Conservation (phyloP, 306 rosid species). For the Begonia peltatifolia region DNA sequence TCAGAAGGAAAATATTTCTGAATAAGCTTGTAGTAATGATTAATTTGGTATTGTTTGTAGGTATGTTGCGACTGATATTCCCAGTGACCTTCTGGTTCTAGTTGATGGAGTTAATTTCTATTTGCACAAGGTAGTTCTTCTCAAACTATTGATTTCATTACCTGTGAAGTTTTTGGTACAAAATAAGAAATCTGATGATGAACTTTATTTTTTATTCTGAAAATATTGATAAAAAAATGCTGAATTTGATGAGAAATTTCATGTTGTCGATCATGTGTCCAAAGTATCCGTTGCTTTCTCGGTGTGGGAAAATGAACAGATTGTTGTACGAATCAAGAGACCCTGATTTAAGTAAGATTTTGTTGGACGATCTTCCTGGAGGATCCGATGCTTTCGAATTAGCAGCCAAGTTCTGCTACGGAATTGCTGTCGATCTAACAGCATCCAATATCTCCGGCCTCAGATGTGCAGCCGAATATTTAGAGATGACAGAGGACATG, state of each 20-base stretch:
- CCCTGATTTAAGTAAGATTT: constrained; percentile 49
- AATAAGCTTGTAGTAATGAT: too few species aligned
- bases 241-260: not conserved
- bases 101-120: constrained; percentile 59
- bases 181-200: too few species aligned
- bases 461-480: constrained; percentile 53
- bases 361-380: constrained; percentile 61
- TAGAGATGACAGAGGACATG: constrained; percentile 71
- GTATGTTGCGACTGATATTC: constrained; percentile 87
- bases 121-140: constrained; percentile 57
- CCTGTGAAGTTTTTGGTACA: too few species aligned
- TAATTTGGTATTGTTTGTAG: constrained; percentile 12
- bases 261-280: constrained; percentile 12
- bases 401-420: constrained; percentile 67
- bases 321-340: constrained; percentile 53
- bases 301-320: constrained; percentile 91
- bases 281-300: constrained; percentile 79
- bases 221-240: too few species aligned
- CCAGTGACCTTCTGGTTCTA: constrained; percentile 72
- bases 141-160: not conserved
- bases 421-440: constrained; percentile 56
- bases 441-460: constrained; percentile 40
- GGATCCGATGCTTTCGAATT: constrained; percentile 40
- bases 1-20: not conserved
- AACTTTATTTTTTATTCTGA: too few species aligned